A percentile compares a stretch with the other conserved stretches of the same genome.
Conservation (phyloP, 2,329 filamentous ascomycete species). For the Ceratocystis albifundus region DNA sequence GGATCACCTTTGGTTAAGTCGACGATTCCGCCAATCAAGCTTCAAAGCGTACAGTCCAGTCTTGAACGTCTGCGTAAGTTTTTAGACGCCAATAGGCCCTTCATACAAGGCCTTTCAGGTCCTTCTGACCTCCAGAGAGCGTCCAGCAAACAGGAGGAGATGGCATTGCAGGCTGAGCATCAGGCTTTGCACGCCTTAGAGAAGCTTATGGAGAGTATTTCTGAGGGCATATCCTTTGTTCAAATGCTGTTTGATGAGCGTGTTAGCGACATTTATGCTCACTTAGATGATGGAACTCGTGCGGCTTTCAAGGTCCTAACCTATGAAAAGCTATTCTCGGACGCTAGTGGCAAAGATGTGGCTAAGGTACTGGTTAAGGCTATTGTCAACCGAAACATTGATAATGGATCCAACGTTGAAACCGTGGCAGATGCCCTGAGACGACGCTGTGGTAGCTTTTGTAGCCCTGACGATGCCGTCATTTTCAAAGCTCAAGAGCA, state of each 20-base stretch:
- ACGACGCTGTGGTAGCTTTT: slow-evolving; percentile 89
- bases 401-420: slow-evolving; percentile 92
- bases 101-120: slow-evolving; percentile 89
- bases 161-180: slow-evolving; percentile 86
- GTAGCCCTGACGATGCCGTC: slow-evolving; percentile 89
- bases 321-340: slow-evolving; percentile 78
- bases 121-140: slow-evolving; percentile 72
- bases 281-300: slow-evolving; percentile 59
- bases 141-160: slow-evolving; percentile 75
- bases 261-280: slow-evolving; percentile 72
- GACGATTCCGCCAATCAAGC: slow-evolving; percentile 53
- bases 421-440: slow-evolving; percentile 91
- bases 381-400: slow-evolving; percentile 95
- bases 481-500: slow-evolving; percentile 98
- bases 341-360: slow-evolving; percentile 66
- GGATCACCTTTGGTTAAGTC: slow-evolving; percentile 54
- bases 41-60: slow-evolving; percentile 67
- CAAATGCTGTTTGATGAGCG: slow-evolving; percentile 89
- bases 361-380: slow-evolving; percentile 93
- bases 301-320: slow-evolving; percentile 64
- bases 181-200: slow-evolving; percentile 80
- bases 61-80: slow-evolving; percentile 70
- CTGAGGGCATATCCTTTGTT: slow-evolving; percentile 93
- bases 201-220: slow-evolving; percentile 76
- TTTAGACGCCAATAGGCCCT: slow-evolving; percentile 72